Base-by-base conservation (phyloP, 2,329 filamentous ascomycete species). In the Aureobasidium sp. region DNA sequence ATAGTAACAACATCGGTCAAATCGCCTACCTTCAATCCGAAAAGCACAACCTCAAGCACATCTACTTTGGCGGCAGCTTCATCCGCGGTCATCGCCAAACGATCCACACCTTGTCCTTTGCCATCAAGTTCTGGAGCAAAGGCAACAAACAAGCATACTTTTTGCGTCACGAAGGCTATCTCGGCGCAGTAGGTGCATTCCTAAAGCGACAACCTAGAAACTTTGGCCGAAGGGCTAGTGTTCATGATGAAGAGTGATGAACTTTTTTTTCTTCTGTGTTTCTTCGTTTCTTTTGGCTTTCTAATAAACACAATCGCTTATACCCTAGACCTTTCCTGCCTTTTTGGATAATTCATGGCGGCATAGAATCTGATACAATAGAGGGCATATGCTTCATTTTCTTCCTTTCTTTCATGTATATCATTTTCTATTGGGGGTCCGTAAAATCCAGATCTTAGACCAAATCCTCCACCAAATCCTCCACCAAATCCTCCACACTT, bases 11-110 rank as follows among this genome's bases (percentile, higher is more conserved):
- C 76, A 97, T 97, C 66, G 94, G 94, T 17, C 94, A 99, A 78
- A 96, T 99, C 69, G 91, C 94, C 47, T 97, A 94, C 74, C 81
- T 99, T n/a, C 94, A 97, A 73, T 94, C 91, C 6, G 92, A 97
- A 73, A 94, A 96, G 71, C 93, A 99, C 77, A 84, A 88, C 49
- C 80, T 97, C 29, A 88, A 90, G 65, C 87, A 93, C 71, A 97
- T 99, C 64, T 99, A 99, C 78, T 99, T 99, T 75, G 94, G 94
- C 25, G 94, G 94, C 27, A 94, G 89, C 7, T 99, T 97, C 73
- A 97, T 99, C 72, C 87, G 94, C 45, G 94, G 94, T 44, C 94
- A 99, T 74, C 86, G 89, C 17, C 94, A 97, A 77, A 99, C 94
- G 14, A 99, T 99, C 85, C 96, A 97, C 75, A 97, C 94, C 0